Base-by-base conservation (phyloP, 2,329 filamentous ascomycete genomes). In the Akanthomyces lecanii region DNA sequence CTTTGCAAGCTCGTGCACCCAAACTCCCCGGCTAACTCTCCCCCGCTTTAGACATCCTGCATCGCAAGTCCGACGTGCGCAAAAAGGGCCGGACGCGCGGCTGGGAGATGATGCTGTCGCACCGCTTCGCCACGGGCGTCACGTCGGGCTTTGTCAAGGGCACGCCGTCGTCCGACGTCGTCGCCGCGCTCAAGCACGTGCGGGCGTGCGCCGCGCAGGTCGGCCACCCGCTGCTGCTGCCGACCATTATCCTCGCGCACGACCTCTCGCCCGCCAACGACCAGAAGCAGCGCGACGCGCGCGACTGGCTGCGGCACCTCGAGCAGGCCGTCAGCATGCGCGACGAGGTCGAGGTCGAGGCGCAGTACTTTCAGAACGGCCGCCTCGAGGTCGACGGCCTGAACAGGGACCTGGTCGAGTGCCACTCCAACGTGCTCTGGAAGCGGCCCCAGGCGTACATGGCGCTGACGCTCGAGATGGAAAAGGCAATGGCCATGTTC, bases 61-160 rank as follows among this genome's bases (percentile, higher is more conserved):
- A 85, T 69, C 82, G 85, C 67, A 88, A 88, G 72, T 86, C 83
- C n/a, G 85, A 88, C 69, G 85, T 88, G 40, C 82, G 83, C 57
- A 88, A 88, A 71, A 86, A 84, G 74, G 85, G 84, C 65, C 79
- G 78, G 69, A 88, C 85, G 18, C 81, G 85, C 62, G 85, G 85
- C 51, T 88, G 84, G 84, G 85, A 88, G 73, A 77, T 87, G 62
- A 85, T 85, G 77, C 79, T 88, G 44, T 85, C 83, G 3, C 78
- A 88, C 72, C 80, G 78, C 53, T 81, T 87, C 73, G 75, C 72
- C 14, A 81, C 79, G 2, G 75, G 76, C 66, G 79, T 86, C 66
- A 88, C 85, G 1, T 83, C 82, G 2, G 85, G 85, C 61, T 88
- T 80, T 71, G 78, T 83, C 69, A 88, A 88, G 75, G 85, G 85